Percentiles rank a stretch among this genome's conserved stretches.
phyloP scores from a whole-genome alignment of 1,139 yeast species.

The Hemisphaericaspora xylofermentans region DNA sequence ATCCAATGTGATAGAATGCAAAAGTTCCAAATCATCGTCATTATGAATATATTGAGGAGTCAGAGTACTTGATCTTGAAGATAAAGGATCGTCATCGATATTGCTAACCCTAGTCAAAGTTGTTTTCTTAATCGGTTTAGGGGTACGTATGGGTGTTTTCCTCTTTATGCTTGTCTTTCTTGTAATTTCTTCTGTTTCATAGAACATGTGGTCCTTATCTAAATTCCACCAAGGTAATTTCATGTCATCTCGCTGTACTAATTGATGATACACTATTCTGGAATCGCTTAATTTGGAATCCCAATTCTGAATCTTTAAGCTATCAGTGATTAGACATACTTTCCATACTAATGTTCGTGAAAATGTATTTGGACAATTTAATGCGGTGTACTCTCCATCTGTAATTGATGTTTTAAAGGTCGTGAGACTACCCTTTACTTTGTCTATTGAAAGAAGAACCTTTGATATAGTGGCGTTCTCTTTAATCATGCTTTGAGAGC shows the following conservation, averaged over 20 bases:
- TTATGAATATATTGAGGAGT: conserved; percentile 4
- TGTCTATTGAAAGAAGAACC: conserved; percentile 39
- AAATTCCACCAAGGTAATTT: conserved; percentile 41
- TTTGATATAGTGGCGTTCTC: conserved; percentile 41
- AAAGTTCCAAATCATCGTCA: conserved; percentile 22
- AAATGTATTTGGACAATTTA: conserved; percentile 20
- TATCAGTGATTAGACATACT: conserved; percentile 36
- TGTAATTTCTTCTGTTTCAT: conserved; percentile 17
- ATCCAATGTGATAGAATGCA: conserved; percentile 58
- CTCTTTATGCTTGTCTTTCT: conserved; percentile 8
- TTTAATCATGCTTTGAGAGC: conserved; percentile 20
- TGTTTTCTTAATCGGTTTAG: conserved; percentile 14
- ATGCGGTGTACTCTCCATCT: conserved; percentile 33
- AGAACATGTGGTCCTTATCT: conserved; percentile 31
- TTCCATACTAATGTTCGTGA: conserved; percentile 43
- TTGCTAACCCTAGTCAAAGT: conserved; percentile 16
- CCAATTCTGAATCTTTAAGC: conserved; percentile 40
- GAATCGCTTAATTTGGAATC: conserved; percentile 27
- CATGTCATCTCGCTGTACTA: conserved; percentile 33
- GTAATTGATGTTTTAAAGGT: conserved; percentile 32
- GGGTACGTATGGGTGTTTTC: conserved; percentile 7
- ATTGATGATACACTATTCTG: conserved; percentile 39
- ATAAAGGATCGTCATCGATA: conserved; percentile 15
- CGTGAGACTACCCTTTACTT: conserved; percentile 34
- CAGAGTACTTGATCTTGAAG: conserved; percentile 3